Percentiles rank a stretch among this genome's conserved stretches.
These are phyloP conservation scores for Nakaseomyces delphensis DNA, from an alignment of 1,139 yeast genomes.

Conservation along the genomic window DNA sequence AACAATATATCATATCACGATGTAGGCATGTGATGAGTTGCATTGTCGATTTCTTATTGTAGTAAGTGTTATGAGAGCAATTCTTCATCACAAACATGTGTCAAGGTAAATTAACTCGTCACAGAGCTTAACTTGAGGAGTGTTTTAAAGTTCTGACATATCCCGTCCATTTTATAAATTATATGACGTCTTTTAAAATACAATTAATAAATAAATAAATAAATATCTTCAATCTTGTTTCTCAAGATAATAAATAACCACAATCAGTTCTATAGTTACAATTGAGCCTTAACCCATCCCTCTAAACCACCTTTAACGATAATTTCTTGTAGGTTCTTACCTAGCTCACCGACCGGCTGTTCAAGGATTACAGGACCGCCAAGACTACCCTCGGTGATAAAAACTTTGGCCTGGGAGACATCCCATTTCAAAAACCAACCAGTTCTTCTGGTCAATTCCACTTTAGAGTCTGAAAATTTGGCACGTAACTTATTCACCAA, in stretches of 20 bases:
- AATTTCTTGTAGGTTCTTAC: slow-evolving; percentile 90
- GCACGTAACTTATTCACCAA: slow-evolving; percentile 69
- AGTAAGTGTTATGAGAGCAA: too few relatives aligned
- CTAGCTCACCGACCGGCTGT: slow-evolving; percentile 91
- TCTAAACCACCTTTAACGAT: slow-evolving; percentile 96
- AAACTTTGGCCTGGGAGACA: slow-evolving; percentile 72
- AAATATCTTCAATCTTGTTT: background rate
- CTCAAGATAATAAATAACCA: background rate
- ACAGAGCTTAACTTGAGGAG: too few relatives aligned
- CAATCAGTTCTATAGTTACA: slow-evolving; percentile 33
- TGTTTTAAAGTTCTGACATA: too few relatives aligned
- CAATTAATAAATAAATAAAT: too few relatives aligned
- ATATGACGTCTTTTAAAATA: too few relatives aligned
- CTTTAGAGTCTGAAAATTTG: slow-evolving; percentile 43
- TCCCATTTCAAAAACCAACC: slow-evolving; percentile 94
- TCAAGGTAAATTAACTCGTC: too few relatives aligned
- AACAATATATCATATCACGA: too few relatives aligned
- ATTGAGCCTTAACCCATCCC: slow-evolving; percentile 89
- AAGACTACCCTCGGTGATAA: slow-evolving; percentile 53
- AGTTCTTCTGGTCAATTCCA: slow-evolving; percentile 82
- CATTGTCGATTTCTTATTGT: too few relatives aligned
- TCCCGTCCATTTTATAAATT: too few relatives aligned
- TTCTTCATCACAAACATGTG: too few relatives aligned
- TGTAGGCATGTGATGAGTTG: too few relatives aligned
- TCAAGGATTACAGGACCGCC: slow-evolving; percentile 55